Evolutionary conservation across 805 yeast species (phyloP).

Genomic region (Lachancea sp.): DNA sequence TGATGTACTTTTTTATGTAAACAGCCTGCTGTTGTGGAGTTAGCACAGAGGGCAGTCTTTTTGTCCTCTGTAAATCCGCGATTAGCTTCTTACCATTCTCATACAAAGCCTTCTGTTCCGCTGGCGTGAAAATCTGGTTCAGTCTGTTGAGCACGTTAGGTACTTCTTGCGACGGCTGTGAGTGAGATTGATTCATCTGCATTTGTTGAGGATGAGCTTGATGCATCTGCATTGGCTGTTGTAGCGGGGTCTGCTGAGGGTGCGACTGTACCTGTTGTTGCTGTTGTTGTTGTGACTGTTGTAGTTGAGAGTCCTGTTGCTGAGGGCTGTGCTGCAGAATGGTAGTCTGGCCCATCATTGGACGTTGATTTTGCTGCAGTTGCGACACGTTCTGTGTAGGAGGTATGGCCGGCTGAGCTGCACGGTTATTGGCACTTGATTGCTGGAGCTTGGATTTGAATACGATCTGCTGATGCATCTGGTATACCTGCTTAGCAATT

Average conservation of each 20-base stretch:
- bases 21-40: constrained; percentile 21
- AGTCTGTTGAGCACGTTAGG: constrained; percentile 32
- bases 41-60: constrained; percentile 16
- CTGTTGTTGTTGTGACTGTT: constrained; percentile 35
- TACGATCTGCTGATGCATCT: constrained; percentile 55
- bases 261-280: constrained; percentile 20
- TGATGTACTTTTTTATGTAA: constrained; percentile 32
- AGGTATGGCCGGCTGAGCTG: constrained; percentile 16
- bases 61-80: constrained; percentile 31
- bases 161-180: constrained; percentile 23
- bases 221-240: constrained; percentile 5
- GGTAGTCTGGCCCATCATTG: constrained; percentile 26
- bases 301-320: constrained; percentile 30
- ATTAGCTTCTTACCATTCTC: constrained; percentile 35
- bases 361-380: constrained; percentile 20
- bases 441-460: constrained; percentile 43
- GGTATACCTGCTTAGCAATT: constrained; percentile 59
- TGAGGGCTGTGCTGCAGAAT: constrained; percentile 25
- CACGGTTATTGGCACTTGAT: constrained; percentile 35
- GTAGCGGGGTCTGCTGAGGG: constrained; percentile 13
- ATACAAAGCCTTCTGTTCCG: constrained; percentile 31
- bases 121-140: constrained; percentile 32
- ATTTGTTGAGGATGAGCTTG: constrained; percentile 17
- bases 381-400: constrained; percentile 7
- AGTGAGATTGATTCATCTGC: constrained; percentile 18